Conservation (phyloP, 2,329 filamentous ascomycete genomes). For the Pyricularia pennisetigena region DNA sequence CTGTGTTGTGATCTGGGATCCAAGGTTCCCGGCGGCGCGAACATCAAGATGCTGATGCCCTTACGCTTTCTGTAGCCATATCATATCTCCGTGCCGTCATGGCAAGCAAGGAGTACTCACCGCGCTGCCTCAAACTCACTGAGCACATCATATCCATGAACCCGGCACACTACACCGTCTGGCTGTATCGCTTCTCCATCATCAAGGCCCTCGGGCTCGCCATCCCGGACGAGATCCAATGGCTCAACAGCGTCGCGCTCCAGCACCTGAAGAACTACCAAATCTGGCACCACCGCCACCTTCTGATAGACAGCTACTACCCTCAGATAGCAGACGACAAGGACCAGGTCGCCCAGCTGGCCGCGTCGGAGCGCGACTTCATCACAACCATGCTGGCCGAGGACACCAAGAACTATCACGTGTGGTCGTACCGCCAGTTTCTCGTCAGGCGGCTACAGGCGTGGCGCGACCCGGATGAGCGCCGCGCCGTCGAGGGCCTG, state of each 20-base stretch:
- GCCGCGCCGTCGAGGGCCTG: slow-evolving; percentile 60
- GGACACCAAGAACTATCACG: slow-evolving; percentile 96
- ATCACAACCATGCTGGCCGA: slow-evolving; percentile 69
- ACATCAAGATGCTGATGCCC: not conserved
- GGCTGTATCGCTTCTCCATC: slow-evolving; percentile 85
- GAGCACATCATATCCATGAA: slow-evolving; percentile 88
- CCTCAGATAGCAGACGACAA: slow-evolving; percentile 49
- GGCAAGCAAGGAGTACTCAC: slow-evolving; percentile 74
- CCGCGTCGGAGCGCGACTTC: slow-evolving; percentile 62
- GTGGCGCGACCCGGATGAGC: slow-evolving; percentile 51
- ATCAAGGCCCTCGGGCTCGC: slow-evolving; percentile 57
- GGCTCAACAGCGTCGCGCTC: slow-evolving; percentile 78
- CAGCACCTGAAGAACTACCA: slow-evolving; percentile 95
- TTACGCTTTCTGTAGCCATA: slow-evolving; percentile 47
- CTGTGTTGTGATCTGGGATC: not conserved
- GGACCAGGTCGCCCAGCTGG: slow-evolving; percentile 46
- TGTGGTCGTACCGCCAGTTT: slow-evolving; percentile 89
- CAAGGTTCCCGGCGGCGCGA: not conserved
- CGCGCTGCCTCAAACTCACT: slow-evolving; percentile 70
- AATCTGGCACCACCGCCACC: slow-evolving; percentile 75
- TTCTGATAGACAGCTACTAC: slow-evolving; percentile 51
- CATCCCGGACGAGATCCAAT: slow-evolving; percentile 64
- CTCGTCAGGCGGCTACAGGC: slow-evolving; percentile 55
- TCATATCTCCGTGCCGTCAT: slow-evolving; percentile 91
- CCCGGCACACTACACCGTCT: slow-evolving; percentile 95